Conservation (phyloP, 768 basidiomycete genomes). For the Pisolithus tinctorius region DNA sequence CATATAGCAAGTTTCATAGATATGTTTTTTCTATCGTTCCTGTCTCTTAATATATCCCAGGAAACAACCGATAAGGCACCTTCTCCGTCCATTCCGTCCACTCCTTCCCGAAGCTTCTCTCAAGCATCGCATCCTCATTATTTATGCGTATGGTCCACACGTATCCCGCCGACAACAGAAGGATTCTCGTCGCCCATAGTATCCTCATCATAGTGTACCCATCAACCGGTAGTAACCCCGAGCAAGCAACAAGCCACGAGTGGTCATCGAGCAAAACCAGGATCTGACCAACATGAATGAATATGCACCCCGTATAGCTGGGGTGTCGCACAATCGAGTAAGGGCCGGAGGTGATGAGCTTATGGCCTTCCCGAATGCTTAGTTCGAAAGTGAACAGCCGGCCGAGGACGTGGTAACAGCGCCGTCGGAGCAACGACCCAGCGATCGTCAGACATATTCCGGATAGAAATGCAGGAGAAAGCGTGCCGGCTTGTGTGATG, state of each 20-base stretch:
- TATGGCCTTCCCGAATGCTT: constrained; percentile 10
- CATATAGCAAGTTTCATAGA: too few species aligned
- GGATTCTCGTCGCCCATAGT: neutral
- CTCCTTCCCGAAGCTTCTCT: neutral
- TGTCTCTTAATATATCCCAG: too few species aligned
- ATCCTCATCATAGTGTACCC: neutral
- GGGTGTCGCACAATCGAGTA: constrained; percentile 19
- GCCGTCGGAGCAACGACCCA: constrained; percentile 7
- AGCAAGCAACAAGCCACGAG: neutral
- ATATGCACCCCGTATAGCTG: constrained; percentile 13
- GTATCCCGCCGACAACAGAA: neutral
- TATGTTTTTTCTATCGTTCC: too few species aligned
- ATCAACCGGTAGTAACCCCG: neutral
- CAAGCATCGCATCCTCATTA: neutral
- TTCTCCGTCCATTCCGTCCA: neutral
- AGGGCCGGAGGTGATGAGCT: constrained; percentile 12
- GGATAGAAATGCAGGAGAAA: constrained; percentile 8
- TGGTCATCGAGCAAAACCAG: neutral
- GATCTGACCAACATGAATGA: neutral
- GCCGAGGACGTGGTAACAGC: constrained; percentile 13
- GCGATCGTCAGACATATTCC: constrained; percentile 5
- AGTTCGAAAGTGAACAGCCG: constrained; percentile 14
- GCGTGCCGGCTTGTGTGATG: neutral
- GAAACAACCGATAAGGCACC: too few species aligned
- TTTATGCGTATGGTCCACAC: neutral